Evolutionary conservation across 495 filamentous ascomycete genomes (phyloP), one percentile per base, ranked within the genome.

Genomic region (Neurospora pannonica): DNA sequence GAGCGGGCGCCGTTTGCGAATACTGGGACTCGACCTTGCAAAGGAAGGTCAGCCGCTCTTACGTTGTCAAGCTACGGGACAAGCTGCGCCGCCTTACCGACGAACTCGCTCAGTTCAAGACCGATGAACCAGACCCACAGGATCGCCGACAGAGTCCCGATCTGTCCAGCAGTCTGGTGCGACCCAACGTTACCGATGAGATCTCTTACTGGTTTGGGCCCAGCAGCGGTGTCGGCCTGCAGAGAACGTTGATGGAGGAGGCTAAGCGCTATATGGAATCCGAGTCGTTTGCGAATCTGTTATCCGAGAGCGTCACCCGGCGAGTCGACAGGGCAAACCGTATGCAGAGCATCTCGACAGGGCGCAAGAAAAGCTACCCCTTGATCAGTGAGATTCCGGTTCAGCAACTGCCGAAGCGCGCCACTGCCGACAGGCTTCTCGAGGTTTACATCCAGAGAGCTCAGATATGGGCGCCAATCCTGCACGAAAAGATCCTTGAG

Each of bases 171-270:
- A 94, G 93, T 39, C 86, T 94, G 74, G 93, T 98, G 73, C 90
- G 89, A 24, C 89, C 97, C 70, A 88, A 90, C 73, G 91, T 94
- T 74, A 90, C 90, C 67, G 92, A 96, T 77, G 94, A 96, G 80
- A 89, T 88, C 19, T 86, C 94, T 13, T 91, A 94, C 74, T 98
- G 94, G 78, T 86, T 98, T 15, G 95, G 95, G 0, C 90, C 95
- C 13, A 95, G 94, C 13, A 98, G 95, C 80, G 95, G 95, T 74
- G 95, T 97, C 79, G 93, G 93, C 75, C 95, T 98, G 83, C 95
- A 94, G 21, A 89, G 95, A 40, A 84, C 98, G 77, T 92, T 98
- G 37, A 97, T 98, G 90, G 94, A 97, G 79, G 89, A 97, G 78
- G 95, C 95, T 67, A 98, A 95, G 78, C 90, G 92, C 74, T 94